phyloP scores from a whole-genome alignment of 164 flowering plant species.

The Dillenia turbinata region DNA sequence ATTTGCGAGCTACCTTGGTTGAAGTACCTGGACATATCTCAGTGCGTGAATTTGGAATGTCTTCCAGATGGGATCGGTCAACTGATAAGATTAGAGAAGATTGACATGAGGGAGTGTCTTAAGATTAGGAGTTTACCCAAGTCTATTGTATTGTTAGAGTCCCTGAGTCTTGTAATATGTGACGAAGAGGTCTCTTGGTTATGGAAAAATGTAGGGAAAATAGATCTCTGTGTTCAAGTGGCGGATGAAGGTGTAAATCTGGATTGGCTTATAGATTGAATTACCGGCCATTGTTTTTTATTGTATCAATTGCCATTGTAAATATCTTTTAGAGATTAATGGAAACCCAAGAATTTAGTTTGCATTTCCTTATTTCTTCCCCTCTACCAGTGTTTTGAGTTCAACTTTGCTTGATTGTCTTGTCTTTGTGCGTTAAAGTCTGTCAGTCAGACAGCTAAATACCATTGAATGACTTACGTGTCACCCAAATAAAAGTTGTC shows the following conservation, averaged over 20 bases:
- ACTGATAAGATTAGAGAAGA: slow-evolving; percentile 52
- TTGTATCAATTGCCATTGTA: too few relatives aligned
- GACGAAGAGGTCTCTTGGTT: slow-evolving; percentile 54
- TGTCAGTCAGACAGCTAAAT: too few relatives aligned
- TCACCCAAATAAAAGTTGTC: too few relatives aligned
- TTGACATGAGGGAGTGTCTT: slow-evolving; percentile 77
- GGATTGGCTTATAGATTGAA: slow-evolving; percentile 62
- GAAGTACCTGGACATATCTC: slow-evolving; percentile 63
- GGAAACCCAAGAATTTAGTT: too few relatives aligned
- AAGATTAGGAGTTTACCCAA: slow-evolving; percentile 40
- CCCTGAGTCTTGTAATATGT: slow-evolving; percentile 51
- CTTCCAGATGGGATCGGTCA: slow-evolving; percentile 59
- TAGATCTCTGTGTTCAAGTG: slow-evolving; percentile 46
- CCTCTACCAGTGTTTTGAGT: too few relatives aligned
- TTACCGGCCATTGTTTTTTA: too few relatives aligned
- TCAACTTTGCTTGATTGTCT: too few relatives aligned
- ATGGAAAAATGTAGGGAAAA: slow-evolving; percentile 53
- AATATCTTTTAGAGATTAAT: too few relatives aligned
- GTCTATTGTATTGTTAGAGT: slow-evolving; percentile 28
- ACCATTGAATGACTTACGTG: too few relatives aligned
- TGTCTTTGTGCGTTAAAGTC: too few relatives aligned
- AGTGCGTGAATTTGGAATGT: slow-evolving; percentile 50
- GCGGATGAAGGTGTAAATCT: slow-evolving; percentile 43
- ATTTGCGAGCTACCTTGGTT: slow-evolving; percentile 37
- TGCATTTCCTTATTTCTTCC: too few relatives aligned